A percentile compares a stretch with the other conserved stretches of the same genome.
Evolutionary conservation across 176 grass and related monocot species (phyloP).

Genomic region (Ensete glaucum): DNA sequence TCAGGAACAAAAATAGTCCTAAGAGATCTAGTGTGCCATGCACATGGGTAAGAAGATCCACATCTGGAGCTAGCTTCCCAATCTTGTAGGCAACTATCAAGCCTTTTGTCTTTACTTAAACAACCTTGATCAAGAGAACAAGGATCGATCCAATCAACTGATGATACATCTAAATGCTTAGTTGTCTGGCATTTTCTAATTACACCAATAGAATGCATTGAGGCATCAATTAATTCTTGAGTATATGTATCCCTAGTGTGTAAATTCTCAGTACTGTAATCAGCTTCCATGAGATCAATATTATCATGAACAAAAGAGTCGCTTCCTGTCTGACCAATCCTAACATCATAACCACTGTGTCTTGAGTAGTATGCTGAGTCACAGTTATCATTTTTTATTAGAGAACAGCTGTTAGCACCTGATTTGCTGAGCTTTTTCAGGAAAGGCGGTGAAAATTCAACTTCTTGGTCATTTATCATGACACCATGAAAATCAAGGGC

Average conservation of each 20-base stretch:
- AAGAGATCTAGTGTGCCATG: slow-evolving; percentile 7
- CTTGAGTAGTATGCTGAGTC: slow-evolving; percentile 17
- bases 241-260: slow-evolving; percentile 26
- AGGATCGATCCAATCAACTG: slow-evolving; percentile 6
- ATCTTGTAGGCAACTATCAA: slow-evolving; percentile 24
- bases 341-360: slow-evolving; percentile 25
- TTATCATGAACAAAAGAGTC: slow-evolving; percentile 25
- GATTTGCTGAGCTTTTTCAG: slow-evolving; percentile 24
- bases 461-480: slow-evolving; percentile 26
- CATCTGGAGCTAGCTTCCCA: slow-evolving; percentile 17
- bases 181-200: slow-evolving; percentile 34
- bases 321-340: slow-evolving; percentile 34
- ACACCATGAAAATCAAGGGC: slow-evolving; percentile 18
- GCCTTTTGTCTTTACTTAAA: slow-evolving; percentile 21
- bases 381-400: slow-evolving; percentile 32
- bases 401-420: slow-evolving; percentile 27
- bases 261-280: slow-evolving; percentile 28
- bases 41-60: slow-evolving; percentile 27
- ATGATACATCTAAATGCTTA: slow-evolving; percentile 10
- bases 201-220: slow-evolving; percentile 18
- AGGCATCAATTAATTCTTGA: slow-evolving; percentile 30
- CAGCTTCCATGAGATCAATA: slow-evolving; percentile 8
- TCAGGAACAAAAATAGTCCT: slow-evolving; percentile 11
- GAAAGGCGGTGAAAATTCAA: slow-evolving; percentile 29
- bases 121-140: slow-evolving; percentile 22